Base-by-base conservation (phyloP, 1,284 basidiomycete genomes). In the Gomphus bonarii region DNA sequence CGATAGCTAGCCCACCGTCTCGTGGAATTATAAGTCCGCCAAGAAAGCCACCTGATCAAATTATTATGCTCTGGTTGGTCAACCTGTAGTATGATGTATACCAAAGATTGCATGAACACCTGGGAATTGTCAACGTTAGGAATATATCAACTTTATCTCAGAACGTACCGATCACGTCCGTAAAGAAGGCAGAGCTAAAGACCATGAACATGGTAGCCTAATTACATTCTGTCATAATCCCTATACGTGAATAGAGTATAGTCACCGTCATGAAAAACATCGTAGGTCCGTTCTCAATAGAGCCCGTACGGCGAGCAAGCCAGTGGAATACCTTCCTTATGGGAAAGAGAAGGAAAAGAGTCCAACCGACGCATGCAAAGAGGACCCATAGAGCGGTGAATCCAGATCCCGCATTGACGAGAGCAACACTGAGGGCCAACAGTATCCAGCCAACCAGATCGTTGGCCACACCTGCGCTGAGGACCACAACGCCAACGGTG, bases 1-100 rank as follows among this genome's bases (percentile, higher is more conserved):
- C 69, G 25, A 75, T 74, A 35, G 69, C 75, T 61, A 75, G 78
- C 48, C 76, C 76, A 16, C 72, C 73, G 57, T 80, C 72, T 62
- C 78, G 77, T 5, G 80, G 80, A 38, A 81, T 74, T 62, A 79
- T 75, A n/a, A 82, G 70, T 53, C 79, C 80, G 40, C 75, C 79
- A 47, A 81, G 64, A 70, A 81, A 81, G 1, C 69, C 73, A 22
- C 72, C 71, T 61, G 72, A 35, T 43, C n/a, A 30, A 30, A 36
- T 9, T 42, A 52, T 46, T 50, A n/a, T 22, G 18, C n/a, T n/a
- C n/a, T n/a, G n/a, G n/a, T n/a, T n/a, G n/a, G n/a, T n/a, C n/a
- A n/a, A n/a, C n/a, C n/a, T n/a, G n/a, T n/a, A n/a, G n/a, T n/a
- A n/a, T n/a, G n/a, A n/a, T n/a, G n/a, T n/a, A 50, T 65, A 46